Base-by-base conservation (phyloP, 2,329 filamentous ascomycete genomes). In the Pseudodiploospora longispora region DNA sequence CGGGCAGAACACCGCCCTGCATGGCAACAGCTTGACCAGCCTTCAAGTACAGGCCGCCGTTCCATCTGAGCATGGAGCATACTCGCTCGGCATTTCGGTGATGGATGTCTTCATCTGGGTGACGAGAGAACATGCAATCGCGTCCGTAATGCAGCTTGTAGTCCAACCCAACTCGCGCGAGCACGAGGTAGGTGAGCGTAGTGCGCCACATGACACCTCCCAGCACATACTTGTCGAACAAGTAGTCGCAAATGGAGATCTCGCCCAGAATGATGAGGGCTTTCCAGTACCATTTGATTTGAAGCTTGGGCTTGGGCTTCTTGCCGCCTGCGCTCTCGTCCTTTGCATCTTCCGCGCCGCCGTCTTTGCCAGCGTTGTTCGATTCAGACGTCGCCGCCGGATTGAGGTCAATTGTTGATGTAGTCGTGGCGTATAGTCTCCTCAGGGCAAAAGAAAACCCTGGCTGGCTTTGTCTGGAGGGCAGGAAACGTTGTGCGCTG, bases 281-380 rank as follows among this genome's bases (percentile, higher is more conserved):
- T 19, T 46, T 46, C 43, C 43, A 46, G n/a, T 42, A 46, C 43
- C 43, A 42, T 9, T 31, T 39, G n/a, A 46, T 42, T 6, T 42
- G 36, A 19, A 42, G 30, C 3, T 32, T 9, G 5, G 30, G 33
- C 27, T 29, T 34, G 9, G 10, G 28, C 40, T 36, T 41, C 9
- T 36, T 36, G 28, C 33, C n/a, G 27, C 32, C 10, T 6, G 27
- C 19, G 19, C 19, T 19, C 19, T 19, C 19, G 19, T 19, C 19
- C 19, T 19, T 19, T 19, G 19, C 19, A 19, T 19, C 19, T 19
- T 19, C 19, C 19, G 19, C 19, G 19, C 19, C 19, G 19, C 19
- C 19, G 19, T 19, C 19, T 19, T 19, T 19, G 19, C 19, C 19
- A 19, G 19, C 19, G 19, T 19, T 19, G 19, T 19, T 19, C 19